Base-by-base conservation (phyloP, 2,329 filamentous ascomycete species). In the Orbilia javanica region DNA sequence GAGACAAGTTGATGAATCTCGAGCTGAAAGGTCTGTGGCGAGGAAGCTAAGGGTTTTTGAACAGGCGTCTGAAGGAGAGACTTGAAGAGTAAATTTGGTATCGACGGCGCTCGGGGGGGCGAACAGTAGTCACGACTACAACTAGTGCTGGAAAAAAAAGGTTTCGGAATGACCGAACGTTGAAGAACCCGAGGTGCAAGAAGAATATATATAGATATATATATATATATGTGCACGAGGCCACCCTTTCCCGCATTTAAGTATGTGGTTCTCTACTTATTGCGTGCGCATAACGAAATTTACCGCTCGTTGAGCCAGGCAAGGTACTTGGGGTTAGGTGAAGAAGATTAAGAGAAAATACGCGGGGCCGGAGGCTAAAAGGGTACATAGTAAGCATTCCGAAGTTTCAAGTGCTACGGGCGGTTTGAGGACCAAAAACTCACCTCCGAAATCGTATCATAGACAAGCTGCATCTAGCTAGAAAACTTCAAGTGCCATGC, bases 141-240 rank as follows among this genome's bases (percentile, higher is more conserved):
- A 50, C 42, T 77, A 77, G 48, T 71, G 52, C 66, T 70, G 73
- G 39, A n/a, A 70, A 60, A n/a, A 70, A 77, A 71, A 67, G 50
- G 55, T 50, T 66, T 77, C 73, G 73, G 73, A 66, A 71, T 77
- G 66, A 77, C 73, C 73, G 73, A 77, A 39, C 62, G 73, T 29
- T 77, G 65, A 65, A 76, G 66, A 71, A 65, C 73, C 73, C 73
- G 66, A 77, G 73, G 73, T 77, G 73, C 60, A 67, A 71, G 72
- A 71, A 52, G 55, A 50, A 62, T 71, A 73, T 73, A n/a, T n/a
- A n/a, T n/a, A n/a, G n/a, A n/a, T n/a, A n/a, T n/a, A n/a, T n/a
- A n/a, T n/a, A n/a, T n/a, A n/a, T n/a, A 73, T 66, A 52, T 69
- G 73, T 71, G 73, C 73, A 77, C 73, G 73, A 77, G 73, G 73